Evolutionary conservation across 129 eudicot species (phyloP), one percentile per base, ranked within the genome.

Genomic region (Ambrosia trifida): DNA sequence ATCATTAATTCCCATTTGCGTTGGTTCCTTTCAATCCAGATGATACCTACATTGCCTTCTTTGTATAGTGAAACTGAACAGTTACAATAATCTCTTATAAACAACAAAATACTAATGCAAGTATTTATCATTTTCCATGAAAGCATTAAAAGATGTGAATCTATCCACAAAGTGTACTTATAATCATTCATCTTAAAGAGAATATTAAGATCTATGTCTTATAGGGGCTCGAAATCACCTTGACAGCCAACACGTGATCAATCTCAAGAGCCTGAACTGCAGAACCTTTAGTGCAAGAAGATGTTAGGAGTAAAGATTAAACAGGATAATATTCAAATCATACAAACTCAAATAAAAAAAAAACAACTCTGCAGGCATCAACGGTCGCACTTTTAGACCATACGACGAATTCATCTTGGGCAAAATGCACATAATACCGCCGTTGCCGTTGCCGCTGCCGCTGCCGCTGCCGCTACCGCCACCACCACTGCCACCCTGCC

Each of bases 1-100:
- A n/a, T n/a, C n/a, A n/a, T n/a, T n/a, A n/a, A n/a, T n/a, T n/a
- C n/a, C n/a, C n/a, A n/a, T n/a, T n/a, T n/a, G n/a, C n/a, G n/a
- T n/a, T n/a, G n/a, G 99, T 86, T 68, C 99, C 99, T 85, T 85
- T 95, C 59, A 95, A 81, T 33, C 80, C 91, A 70, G 86, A 70
- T 61, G 86, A 66, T 76, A 94, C 11, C 59, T 87, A 96, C 35
- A 74, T 61, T 51, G 98, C 98, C 80, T 73, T 90, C 69, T 81
- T 87, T 93, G 89, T 47, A 86, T 76, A 63, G 19, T 76, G 50
- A 83, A 66, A 79, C 82, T 45, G 71, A 81, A 58, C 44, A 76
- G 79, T 83, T 82, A 70, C 71, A 60, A 81, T 80, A 28, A 43
- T 78, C 51, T 57, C 71, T 54, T 78, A 75, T 31, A 44, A 45